These are phyloP conservation scores for Pyrenochaeta sp. DNA, from an alignment of 2,329 filamentous ascomycete species.

Conservation along the genomic window DNA sequence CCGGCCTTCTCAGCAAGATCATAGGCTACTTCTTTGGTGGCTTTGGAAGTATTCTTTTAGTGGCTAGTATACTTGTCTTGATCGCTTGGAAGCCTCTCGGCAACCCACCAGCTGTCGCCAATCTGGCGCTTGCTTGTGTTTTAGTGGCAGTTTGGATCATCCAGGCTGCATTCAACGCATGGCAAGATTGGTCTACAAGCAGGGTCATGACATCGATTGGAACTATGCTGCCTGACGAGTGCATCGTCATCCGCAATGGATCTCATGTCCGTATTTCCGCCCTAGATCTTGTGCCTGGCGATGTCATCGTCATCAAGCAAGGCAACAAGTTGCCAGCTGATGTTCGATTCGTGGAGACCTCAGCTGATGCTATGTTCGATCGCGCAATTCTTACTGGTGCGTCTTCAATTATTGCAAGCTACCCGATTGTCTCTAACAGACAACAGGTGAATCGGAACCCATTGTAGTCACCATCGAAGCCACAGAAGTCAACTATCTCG, in stretches of 20 bases:
- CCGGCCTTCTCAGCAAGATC: slow-evolving; percentile 65
- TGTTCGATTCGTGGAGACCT: slow-evolving; percentile 73
- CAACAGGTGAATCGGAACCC: slow-evolving; percentile 69
- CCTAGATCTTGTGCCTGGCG: slow-evolving; percentile 73
- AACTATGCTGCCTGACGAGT: slow-evolving; percentile 79
- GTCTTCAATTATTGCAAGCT: not conserved
- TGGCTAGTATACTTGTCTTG: slow-evolving; percentile 76
- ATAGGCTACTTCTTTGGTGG: slow-evolving; percentile 79
- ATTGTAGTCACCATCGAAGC: slow-evolving; percentile 70
- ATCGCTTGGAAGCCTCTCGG: slow-evolving; percentile 80
- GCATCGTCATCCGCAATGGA: slow-evolving; percentile 70
- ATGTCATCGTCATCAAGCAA: slow-evolving; percentile 72
- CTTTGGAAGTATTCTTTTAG: slow-evolving; percentile 75
- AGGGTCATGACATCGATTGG: slow-evolving; percentile 82
- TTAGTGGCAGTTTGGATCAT: slow-evolving; percentile 72
- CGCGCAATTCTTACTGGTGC: slow-evolving; percentile 74
- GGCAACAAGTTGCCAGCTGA: slow-evolving; percentile 80
- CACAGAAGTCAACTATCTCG: slow-evolving; percentile 74
- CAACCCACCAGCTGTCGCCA: slow-evolving; percentile 73
- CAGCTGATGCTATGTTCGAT: slow-evolving; percentile 75
- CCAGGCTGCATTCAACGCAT: slow-evolving; percentile 66
- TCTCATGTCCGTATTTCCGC: slow-evolving; percentile 60
- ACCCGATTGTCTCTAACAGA: slow-evolving; percentile 14
- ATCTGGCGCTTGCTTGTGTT: slow-evolving; percentile 77
- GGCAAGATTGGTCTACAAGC: slow-evolving; percentile 76